phyloP scores from a whole-genome alignment of 225 moss, liverwort and hornwort species.

The Lunularia cruciata region DNA sequence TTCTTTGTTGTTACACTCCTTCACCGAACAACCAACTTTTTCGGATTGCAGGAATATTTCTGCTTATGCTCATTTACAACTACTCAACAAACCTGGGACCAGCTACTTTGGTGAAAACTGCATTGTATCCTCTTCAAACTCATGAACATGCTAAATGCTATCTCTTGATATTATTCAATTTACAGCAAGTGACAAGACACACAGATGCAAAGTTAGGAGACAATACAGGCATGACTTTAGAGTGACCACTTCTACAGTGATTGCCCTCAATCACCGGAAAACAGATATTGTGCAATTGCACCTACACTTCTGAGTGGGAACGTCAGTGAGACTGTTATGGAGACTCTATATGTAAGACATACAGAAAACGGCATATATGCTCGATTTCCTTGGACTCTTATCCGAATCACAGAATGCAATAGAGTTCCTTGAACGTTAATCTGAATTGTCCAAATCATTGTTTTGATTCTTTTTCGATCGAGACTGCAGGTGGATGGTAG shows the following conservation, averaged over 20 bases:
- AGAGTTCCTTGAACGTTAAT: too few species aligned
- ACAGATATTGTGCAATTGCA: constrained; percentile 73
- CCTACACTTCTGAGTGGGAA: constrained; percentile 74
- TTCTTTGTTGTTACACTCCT: neutral
- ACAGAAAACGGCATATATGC: too few species aligned
- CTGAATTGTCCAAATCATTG: too few species aligned
- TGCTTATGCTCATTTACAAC: constrained; percentile 65
- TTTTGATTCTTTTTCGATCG: too few species aligned
- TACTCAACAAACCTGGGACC: constrained; percentile 60
- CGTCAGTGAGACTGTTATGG: constrained; percentile 56
- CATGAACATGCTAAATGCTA: neutral
- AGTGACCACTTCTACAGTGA: too few species aligned
- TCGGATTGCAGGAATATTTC: constrained; percentile 47
- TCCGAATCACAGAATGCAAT: too few species aligned
- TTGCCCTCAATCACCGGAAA: constrained; percentile 14
- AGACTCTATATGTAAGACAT: constrained; percentile 71
- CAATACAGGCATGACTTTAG: too few species aligned
- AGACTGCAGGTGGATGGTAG: too few species aligned
- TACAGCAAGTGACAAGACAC: too few species aligned
- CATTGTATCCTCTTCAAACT: constrained; percentile 50
- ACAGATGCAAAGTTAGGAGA: too few species aligned
- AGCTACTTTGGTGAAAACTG: constrained; percentile 65
- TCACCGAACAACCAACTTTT: neutral
- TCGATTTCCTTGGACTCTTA: too few species aligned
- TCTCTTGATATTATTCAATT: too few species aligned